These are phyloP conservation scores for Caryopteris hybrid DNA, from an alignment of 305 asterid species.

Conservation along the genomic window DNA sequence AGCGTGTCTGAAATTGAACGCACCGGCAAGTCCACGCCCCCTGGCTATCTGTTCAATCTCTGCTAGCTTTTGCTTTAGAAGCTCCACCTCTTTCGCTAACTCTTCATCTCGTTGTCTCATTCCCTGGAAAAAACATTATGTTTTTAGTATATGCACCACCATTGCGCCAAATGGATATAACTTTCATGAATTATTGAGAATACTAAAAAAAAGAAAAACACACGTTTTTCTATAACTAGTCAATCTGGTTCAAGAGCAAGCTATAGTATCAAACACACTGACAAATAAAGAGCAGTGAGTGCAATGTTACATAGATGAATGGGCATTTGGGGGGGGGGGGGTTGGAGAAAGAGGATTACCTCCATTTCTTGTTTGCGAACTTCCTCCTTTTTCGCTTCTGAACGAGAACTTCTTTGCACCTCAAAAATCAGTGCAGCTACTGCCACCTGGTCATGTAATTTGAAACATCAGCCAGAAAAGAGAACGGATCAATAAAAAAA, in stretches of 20 bases:
- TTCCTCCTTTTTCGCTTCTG: slow-evolving; percentile 96
- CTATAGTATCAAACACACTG: background rate
- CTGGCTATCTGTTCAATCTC: slow-evolving; percentile 75
- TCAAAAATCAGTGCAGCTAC: slow-evolving; percentile 78
- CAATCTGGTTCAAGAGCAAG: background rate
- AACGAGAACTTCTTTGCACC: slow-evolving; percentile 83
- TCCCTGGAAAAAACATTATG: slow-evolving; percentile 35
- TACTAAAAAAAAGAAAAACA: too few species aligned
- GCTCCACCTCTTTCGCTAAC: slow-evolving; percentile 57
- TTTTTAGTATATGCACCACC: background rate
- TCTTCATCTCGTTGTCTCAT: slow-evolving; percentile 70
- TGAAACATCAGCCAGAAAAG: background rate
- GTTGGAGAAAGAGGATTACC: slow-evolving; percentile 39
- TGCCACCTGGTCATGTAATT: slow-evolving; percentile 55
- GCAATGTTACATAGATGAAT: too few species aligned
- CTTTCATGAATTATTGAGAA: too few species aligned
- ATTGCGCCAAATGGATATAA: too few species aligned
- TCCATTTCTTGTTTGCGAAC: slow-evolving; percentile 68
- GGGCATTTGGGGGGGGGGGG: background rate
- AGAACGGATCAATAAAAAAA: background rate
- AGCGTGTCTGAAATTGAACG: slow-evolving; percentile 42
- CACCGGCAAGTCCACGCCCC: slow-evolving; percentile 69
- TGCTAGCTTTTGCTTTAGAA: slow-evolving; percentile 54
- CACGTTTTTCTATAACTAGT: background rate
- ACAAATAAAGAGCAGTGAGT: too few species aligned